Conservation (phyloP, 225 moss, liverwort and hornwort genomes). For the Thuidium tamariscinum region DNA sequence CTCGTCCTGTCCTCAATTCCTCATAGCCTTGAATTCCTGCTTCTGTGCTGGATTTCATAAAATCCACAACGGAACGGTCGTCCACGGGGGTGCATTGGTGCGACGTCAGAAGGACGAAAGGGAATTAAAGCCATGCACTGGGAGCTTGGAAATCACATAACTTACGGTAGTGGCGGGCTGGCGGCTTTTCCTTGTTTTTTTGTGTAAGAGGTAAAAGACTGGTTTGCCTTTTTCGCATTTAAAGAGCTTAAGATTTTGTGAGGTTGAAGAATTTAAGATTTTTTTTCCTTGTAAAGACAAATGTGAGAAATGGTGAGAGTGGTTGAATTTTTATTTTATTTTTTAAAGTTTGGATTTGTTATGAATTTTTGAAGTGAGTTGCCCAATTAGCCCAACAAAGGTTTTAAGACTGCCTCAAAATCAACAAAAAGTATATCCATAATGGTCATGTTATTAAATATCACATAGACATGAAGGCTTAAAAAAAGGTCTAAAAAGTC, state of each 20-base stretch:
- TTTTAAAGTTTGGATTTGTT: not conserved
- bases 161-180: too few relatives aligned
- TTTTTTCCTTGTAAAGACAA: fast-evolving
- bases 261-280: not conserved
- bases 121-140: not conserved
- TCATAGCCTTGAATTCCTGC: not conserved
- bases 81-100: not conserved
- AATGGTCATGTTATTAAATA: not conserved
- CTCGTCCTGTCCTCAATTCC: not conserved
- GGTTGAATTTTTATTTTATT: not conserved
- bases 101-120: too few relatives aligned
- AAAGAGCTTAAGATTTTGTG: not conserved
- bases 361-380: not conserved
- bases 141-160: not conserved
- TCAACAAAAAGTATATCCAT: not conserved
- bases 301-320: not conserved
- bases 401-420: fast-evolving
- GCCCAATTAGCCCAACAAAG: fast-evolving
- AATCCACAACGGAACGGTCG: not conserved
- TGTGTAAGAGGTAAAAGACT: not conserved
- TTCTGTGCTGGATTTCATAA: not conserved
- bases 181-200: not conserved
- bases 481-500: too few relatives aligned
- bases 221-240: not conserved
- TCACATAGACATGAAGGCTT: not conserved